These are phyloP conservation scores for Sporothrix curviconia DNA, from an alignment of 2,329 filamentous ascomycete species.

Conservation along the genomic window DNA sequence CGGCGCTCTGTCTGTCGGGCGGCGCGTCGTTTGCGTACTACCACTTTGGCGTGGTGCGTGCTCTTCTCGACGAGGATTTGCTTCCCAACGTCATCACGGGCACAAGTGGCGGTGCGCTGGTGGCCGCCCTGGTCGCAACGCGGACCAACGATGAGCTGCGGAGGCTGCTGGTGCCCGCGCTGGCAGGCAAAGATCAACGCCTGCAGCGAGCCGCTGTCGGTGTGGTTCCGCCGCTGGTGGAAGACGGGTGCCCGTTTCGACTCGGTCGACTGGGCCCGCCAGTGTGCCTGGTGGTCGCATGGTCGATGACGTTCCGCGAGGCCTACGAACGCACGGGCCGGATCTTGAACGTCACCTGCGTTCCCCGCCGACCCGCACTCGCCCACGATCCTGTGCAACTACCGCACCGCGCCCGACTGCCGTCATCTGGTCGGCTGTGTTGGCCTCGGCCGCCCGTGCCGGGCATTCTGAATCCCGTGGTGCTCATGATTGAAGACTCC, in stretches of 20 bases:
- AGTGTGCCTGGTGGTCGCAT: constrained; percentile 81
- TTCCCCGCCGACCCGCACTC: constrained; percentile 94
- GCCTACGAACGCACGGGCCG: constrained; percentile 90
- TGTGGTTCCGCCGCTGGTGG: constrained; percentile 83
- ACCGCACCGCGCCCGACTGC: constrained; percentile 89
- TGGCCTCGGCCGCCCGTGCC: constrained; percentile 94
- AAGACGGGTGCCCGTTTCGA: constrained; percentile 90
- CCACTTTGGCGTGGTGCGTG: constrained; percentile 88
- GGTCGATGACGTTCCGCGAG: constrained; percentile 93
- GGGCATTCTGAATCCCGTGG: constrained; percentile 89
- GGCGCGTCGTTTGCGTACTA: constrained; percentile 95
- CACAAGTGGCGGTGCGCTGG: constrained; percentile 86
- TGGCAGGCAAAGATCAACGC: constrained; percentile 81
- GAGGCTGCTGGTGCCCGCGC: constrained; percentile 72
- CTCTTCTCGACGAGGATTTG: constrained; percentile 75
- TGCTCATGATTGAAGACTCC: constrained; percentile 83
- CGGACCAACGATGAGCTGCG: constrained; percentile 88
- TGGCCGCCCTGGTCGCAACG: constrained; percentile 81
- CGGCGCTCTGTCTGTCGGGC: constrained; percentile 85
- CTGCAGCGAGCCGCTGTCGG: constrained; percentile 68
- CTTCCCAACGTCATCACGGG: constrained; percentile 93
- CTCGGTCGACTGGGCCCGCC: constrained; percentile 80
- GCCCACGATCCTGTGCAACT: constrained; percentile 86
- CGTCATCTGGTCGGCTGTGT: constrained; percentile 96
- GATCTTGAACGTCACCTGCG: constrained; percentile 91